These are phyloP conservation scores for Fusarium sp. DNA, from an alignment of 2,329 filamentous ascomycete species.

Conservation along the genomic window DNA sequence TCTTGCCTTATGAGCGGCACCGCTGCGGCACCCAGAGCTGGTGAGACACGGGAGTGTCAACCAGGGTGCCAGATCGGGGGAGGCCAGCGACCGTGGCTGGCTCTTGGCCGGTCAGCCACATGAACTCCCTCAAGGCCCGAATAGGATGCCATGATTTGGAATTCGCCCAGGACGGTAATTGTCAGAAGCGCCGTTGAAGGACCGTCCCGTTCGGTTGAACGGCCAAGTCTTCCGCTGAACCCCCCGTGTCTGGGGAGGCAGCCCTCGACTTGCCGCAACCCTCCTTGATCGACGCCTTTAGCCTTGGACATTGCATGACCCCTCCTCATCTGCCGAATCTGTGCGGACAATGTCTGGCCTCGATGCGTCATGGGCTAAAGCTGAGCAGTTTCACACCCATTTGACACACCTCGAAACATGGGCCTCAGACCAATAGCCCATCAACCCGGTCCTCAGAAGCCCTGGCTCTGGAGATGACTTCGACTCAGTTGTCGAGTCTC, in stretches of 20 bases:
- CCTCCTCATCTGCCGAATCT: conserved; percentile 18
- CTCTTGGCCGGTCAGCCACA: conserved; percentile 4
- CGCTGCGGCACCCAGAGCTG: conserved; percentile 20
- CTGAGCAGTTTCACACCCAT: background rate
- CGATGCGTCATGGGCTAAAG: conserved; percentile 1
- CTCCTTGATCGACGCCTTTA: conserved; percentile 30
- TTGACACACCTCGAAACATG: background rate
- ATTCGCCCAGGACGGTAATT: conserved; percentile 4
- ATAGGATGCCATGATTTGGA: conserved; percentile 1
- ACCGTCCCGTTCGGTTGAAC: conserved; percentile 12
- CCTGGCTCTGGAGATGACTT: background rate
- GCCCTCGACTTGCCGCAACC: conserved; percentile 4
- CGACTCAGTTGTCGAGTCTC: background rate
- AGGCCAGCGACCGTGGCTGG: conserved; percentile 12
- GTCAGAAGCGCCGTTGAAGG: conserved; percentile 6
- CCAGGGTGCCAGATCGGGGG: conserved; percentile 41
- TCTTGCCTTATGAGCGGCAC: conserved; percentile 42
- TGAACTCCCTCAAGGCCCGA: background rate
- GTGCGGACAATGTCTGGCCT: background rate
- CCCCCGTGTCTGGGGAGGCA: background rate
- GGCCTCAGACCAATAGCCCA: conserved; percentile 1
- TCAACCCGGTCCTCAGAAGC: conserved; percentile 1
- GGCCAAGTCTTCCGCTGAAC: background rate
- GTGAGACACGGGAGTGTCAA: conserved; percentile 49
- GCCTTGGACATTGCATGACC: conserved; percentile 29